These are phyloP conservation scores for Stylonectria norvegica DNA, from an alignment of 2,329 filamentous ascomycete genomes.

Conservation along the genomic window DNA sequence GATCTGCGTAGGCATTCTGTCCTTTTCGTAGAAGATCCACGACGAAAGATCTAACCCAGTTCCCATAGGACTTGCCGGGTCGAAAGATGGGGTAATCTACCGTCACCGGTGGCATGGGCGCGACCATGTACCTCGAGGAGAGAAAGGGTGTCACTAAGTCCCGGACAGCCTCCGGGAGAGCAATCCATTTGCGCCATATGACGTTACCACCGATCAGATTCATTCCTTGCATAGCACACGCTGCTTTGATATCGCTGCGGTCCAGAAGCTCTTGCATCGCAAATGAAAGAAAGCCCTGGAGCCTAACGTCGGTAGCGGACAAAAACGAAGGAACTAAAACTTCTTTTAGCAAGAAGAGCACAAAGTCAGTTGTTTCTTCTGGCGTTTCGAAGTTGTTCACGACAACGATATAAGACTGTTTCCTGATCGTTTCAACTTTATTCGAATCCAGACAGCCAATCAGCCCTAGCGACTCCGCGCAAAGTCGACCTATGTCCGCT, in stretches of 20 bases:
- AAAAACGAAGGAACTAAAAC: constrained; percentile 89
- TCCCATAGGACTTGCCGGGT: constrained; percentile 63
- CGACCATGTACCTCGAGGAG: constrained; percentile 76
- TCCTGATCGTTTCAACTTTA: constrained; percentile 73
- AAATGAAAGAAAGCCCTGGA: constrained; percentile 89
- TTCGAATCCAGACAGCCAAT: constrained; percentile 92
- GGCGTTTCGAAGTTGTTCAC: constrained; percentile 78
- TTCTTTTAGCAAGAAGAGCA: constrained; percentile 78
- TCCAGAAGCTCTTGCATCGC: constrained; percentile 89
- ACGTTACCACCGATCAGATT: constrained; percentile 48
- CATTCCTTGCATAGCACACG: constrained; percentile 41
- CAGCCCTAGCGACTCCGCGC: constrained; percentile 78
- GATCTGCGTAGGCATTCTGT: constrained; percentile 68
- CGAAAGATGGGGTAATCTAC: constrained; percentile 77
- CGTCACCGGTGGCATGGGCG: constrained; percentile 53
- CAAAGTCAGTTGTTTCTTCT: constrained; percentile 80
- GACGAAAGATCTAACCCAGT: constrained; percentile 79
- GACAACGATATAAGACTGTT: constrained; percentile 80
- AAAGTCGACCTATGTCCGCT: constrained; percentile 65
- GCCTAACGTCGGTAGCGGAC: constrained; percentile 79
- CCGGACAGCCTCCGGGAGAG: constrained; percentile 71
- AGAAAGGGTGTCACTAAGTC: constrained; percentile 87
- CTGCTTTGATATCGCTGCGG: constrained; percentile 67
- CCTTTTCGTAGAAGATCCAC: constrained; percentile 78
- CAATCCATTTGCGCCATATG: constrained; percentile 71